Conservation (phyloP, 148 eudicot genomes). For the Fagopyrum tataricum region DNA sequence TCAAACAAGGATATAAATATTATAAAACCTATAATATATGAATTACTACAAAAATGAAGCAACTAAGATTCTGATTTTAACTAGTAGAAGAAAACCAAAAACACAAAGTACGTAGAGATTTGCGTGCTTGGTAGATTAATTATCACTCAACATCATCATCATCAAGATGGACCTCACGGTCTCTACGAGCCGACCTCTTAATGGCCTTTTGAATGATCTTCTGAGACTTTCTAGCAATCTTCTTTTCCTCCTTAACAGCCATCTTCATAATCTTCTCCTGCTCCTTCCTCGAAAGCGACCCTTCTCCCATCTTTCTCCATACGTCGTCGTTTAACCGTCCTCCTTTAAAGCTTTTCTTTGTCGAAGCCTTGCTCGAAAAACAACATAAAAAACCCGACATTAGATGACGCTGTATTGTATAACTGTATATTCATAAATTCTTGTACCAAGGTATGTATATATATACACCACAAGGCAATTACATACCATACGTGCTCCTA, state of each 20-base stretch:
- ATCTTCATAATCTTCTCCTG: constrained; percentile 52
- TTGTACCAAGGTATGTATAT: too few species aligned
- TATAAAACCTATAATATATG: too few species aligned
- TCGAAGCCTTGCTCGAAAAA: constrained; percentile 47
- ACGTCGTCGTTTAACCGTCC: constrained; percentile 45
- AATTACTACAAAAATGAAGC: too few species aligned
- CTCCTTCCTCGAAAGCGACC: constrained; percentile 36
- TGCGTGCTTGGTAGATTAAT: too few species aligned
- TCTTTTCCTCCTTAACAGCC: constrained; percentile 63
- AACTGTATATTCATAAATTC: too few species aligned
- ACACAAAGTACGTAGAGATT: too few species aligned
- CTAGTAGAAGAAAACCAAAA: too few species aligned
- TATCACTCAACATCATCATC: constrained; percentile 22
- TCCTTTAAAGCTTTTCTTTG: constrained; percentile 25
- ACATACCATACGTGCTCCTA: too few species aligned
- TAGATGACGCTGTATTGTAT: neutral
- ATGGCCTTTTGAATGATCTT: constrained; percentile 77
- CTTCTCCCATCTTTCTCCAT: constrained; percentile 39
- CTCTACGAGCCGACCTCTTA: constrained; percentile 70
- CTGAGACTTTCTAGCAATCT: constrained; percentile 66
- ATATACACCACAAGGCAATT: too few species aligned
- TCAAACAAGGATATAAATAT: too few species aligned
- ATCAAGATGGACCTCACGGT: constrained; percentile 45
- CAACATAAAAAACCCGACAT: constrained; percentile 72
- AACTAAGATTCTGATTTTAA: too few species aligned